Evolutionary conservation across 352 stramenopile species (phyloP), one percentile per base, ranked within the genome.

Genomic region (Pythium phragmiticola): DNA sequence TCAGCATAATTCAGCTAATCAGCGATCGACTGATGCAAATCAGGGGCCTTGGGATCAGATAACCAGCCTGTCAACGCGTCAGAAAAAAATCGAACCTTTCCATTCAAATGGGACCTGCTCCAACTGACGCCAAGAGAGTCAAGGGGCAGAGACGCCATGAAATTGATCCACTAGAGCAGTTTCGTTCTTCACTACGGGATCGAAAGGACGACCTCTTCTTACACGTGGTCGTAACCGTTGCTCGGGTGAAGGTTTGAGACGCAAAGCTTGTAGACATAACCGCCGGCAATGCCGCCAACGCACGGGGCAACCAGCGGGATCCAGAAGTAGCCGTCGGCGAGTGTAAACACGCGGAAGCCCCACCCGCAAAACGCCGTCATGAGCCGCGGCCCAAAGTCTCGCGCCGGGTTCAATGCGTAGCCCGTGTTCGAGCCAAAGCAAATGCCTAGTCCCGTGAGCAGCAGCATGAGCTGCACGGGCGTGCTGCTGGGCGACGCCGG

Each of bases 361-460:
- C 74, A 87, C 23, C 78, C 78, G 23, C 72, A 73, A 16, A 70
- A 61, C 48, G 49, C 66, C 13, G 75, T 85, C 57, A 84, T 69
- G 28, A 84, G 47, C 11, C 77, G 75, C 43, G 74, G 74, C 6
- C 68, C 74, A 56, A 85, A 81, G 66, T 84, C 76, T 50, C 76
- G 72, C 26, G 77, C 77, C 16, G 74, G 82, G 68, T 91, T 91
- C 30, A 91, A 65, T 28, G 82, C 82, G 65, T 88, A 90, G 45
- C 81, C 79, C 7, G 82, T 81, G 64, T 89, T 92, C 60, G 82
- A 77, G 39, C 82, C 80, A 47, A 92, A 90, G 8, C 77, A 74
- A 76, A 90, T 92, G 43, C 83, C 80, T 36, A 92, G 82, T 6
- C 58, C 80, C 34, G 82, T 65, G 28, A 90, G 74, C 19, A 92